Base-by-base conservation (phyloP, 2,329 filamentous ascomycete species). In the Remersonia thermophila region DNA sequence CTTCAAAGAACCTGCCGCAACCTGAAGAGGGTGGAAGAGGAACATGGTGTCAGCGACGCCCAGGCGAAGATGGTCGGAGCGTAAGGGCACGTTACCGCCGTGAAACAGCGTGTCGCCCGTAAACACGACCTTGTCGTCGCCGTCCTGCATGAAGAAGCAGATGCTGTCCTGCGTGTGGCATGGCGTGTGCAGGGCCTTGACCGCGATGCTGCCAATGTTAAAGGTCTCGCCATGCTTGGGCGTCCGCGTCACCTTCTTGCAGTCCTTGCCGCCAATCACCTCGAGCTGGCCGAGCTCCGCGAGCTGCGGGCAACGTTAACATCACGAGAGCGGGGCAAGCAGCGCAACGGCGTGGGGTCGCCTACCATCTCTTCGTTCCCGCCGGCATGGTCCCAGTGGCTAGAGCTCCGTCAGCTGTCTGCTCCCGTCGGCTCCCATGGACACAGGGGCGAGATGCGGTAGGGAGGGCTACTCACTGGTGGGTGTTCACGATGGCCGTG, bases 121-220 rank as follows among this genome's bases (percentile, higher is more conserved):
- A 54, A 98, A 98, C 3, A 98, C 85, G 7, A 72, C 87, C 50
- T 73, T 78, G 38, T 71, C 63, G 32, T 74, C 65, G 14, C 76
- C 78, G 52, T 98, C 89, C 59, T 94, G 75, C 66, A 91, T 77
- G 49, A 78, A 84, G 65, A 79, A 98, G 67, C 91, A 98, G 55
- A 98, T 94, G 58, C 87, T 95, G 63, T 98, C 91, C 63, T 95
- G 87, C 1, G 91, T 98, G 57, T 98, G 91, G 59, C 91, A 98
- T 2, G 91, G 91, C 10, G 91, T 98, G 61, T 96, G 83, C n/a
- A 96, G 66, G 16, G 83, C 82, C 55, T 74, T 89, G 39, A 95
- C 80, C 11, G 72, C 70, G 57, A 98, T 91, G 47, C 71, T 70
- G 38, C 91, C 91, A 43, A 98, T 75, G 44, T 74, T 80, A 66